A percentile compares a stretch with the other conserved stretches of the same genome.
Conservation (phyloP, 2,329 filamentous ascomycete species). For the Aspergillus niger region DNA sequence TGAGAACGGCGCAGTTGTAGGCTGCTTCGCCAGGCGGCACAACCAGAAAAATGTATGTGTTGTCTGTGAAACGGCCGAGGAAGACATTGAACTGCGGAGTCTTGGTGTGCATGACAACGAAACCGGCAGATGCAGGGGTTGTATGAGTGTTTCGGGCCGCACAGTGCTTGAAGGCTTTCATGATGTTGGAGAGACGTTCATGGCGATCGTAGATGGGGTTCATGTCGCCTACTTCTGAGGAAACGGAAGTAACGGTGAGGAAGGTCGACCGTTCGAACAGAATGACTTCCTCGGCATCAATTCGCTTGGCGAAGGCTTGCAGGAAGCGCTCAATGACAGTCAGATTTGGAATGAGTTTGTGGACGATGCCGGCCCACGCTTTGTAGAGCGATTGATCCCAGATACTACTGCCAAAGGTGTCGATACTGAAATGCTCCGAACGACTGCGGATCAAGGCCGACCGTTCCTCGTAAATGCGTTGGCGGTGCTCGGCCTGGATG, state of each 20-base stretch:
- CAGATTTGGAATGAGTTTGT: conserved; percentile 95
- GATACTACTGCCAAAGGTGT: conserved; percentile 92
- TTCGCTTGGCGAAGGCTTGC: conserved; percentile 75
- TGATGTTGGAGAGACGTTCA: conserved; percentile 93
- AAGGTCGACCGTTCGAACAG: conserved; percentile 96
- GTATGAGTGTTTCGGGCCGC: conserved; percentile 50
- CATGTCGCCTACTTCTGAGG: conserved; percentile 68
- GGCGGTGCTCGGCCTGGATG: conserved; percentile 76
- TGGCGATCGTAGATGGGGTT: conserved; percentile 94
- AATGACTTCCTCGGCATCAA: conserved; percentile 90
- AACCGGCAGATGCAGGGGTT: conserved; percentile 45
- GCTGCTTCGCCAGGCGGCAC: conserved; percentile 87
- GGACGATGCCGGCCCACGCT: conserved; percentile 97
- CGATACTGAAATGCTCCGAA: conserved; percentile 72
- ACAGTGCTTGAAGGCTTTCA: conserved; percentile 96
- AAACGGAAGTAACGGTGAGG: conserved; percentile 91
- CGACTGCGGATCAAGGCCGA: conserved; percentile 75
- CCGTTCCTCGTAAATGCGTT: conserved; percentile 81
- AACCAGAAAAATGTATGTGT: conserved; percentile 93
- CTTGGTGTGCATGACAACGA: conserved; percentile 52
- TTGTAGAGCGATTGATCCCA: conserved; percentile 99
- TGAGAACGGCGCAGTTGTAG: conserved; percentile 87
- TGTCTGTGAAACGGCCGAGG: conserved; percentile 92
- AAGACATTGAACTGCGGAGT: conserved; percentile 81
- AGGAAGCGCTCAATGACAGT: conserved; percentile 85